Evolutionary conservation across 768 basidiomycete genomes (phyloP), one percentile per base, ranked within the genome.

Genomic region (Russula vinacea): DNA sequence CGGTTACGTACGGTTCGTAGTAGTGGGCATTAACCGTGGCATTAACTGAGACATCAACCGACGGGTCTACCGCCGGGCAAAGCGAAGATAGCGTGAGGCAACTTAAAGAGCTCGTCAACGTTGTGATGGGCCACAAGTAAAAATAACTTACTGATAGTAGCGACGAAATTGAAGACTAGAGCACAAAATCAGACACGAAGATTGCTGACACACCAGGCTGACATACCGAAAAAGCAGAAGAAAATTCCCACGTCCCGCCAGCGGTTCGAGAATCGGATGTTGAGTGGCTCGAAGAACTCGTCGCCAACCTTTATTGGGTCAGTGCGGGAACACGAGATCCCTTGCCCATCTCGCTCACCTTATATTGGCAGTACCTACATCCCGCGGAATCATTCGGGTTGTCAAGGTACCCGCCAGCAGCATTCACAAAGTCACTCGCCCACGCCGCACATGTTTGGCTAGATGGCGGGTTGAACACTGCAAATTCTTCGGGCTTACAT

Each of bases 291-390:
- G 72, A 79, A 89, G 76, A 87, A 92, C 66, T 92, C 76, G 67
- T 92, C 87, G 0, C 90, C 89, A 26, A 82, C 74, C 70, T 80
- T 67, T 35, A 45, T 65, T 39, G 68, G 57, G 16, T 42, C 37
- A 60, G 37, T 17, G 29, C 7, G 22, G 14, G 39, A 42, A 40
- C 32, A 49, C 24, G n/a, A 37, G 3, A n/a, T 32, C 8, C 51
- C 37, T 14, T 33, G 6, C 22, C 26, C 32, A 35, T 5, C 32
- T 17, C 29, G 74, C 74, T 65, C 24, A 79, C 78, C 62, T 68
- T 59, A 71, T 82, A 91, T 69, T 84, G 82, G 70, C 93, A 94
- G 73, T 92, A 94, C 17, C 81, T 79, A 73, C 94, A 95, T 7
- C 74, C 71, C 1, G 72, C 59, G 0, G 84, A 87, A 13, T 81